Evolutionary conservation across 2,329 filamentous ascomycete species (phyloP).

Genomic region (Rutstroemia sp.): DNA sequence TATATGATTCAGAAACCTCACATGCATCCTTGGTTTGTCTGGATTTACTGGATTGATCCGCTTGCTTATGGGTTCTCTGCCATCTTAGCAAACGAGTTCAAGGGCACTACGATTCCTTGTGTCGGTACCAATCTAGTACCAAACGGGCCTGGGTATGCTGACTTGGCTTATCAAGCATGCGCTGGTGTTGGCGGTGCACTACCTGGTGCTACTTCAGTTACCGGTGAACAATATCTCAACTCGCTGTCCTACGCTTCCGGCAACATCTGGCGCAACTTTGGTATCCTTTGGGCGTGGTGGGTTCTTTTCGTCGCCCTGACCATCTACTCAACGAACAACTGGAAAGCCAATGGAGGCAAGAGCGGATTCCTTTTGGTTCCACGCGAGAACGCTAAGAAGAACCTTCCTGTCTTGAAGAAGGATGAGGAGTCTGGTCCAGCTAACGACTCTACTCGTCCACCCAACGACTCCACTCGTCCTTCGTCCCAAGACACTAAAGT

Average conservation of each 20-base stretch:
- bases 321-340: constrained; percentile 47
- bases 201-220: constrained; percentile 41
- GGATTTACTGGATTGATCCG: constrained; percentile 59
- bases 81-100: constrained; percentile 64
- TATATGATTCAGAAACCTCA: constrained; percentile 55
- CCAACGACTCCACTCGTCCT: constrained; percentile 5
- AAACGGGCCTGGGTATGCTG: constrained; percentile 39
- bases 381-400: constrained; percentile 45
- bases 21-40: constrained; percentile 58
- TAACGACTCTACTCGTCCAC: constrained; percentile 4
- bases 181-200: constrained; percentile 50
- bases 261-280: constrained; percentile 54
- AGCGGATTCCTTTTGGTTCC: constrained; percentile 54
- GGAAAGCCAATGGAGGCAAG: constrained; percentile 45
- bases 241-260: constrained; percentile 45
- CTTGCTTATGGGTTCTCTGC: constrained; percentile 64
- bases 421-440: constrained; percentile 42
- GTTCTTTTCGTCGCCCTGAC: constrained; percentile 50
- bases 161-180: constrained; percentile 42
- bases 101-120: constrained; percentile 46
- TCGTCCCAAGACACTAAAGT: constrained; percentile 27
- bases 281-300: constrained; percentile 57
- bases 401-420: constrained; percentile 19
- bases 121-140: constrained; percentile 44
- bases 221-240: constrained; percentile 49